A percentile compares a stretch with the other conserved stretches of the same genome.
Evolutionary conservation across 495 filamentous ascomycete genomes (phyloP).

Genomic region (Talaromyces thailandensis): DNA sequence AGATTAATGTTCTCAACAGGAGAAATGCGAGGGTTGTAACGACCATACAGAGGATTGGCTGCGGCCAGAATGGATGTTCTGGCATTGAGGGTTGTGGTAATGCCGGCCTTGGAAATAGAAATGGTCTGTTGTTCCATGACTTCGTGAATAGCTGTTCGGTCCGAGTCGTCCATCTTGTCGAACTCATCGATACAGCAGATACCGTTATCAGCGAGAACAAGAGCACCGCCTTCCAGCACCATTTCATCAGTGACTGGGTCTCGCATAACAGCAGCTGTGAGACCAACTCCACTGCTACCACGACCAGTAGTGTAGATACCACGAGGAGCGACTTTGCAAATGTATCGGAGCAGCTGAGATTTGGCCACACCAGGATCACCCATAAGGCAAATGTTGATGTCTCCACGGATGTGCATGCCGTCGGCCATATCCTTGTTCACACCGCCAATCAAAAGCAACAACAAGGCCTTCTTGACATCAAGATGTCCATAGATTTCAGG

Average conservation of each 20-base stretch:
- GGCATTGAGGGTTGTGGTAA: conserved; percentile 91
- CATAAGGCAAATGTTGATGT: conserved; percentile 98
- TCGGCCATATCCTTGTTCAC: conserved; percentile 97
- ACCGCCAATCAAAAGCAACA: conserved; percentile 89
- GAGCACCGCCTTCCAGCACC: conserved; percentile 92
- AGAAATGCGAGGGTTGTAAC: conserved; percentile 93
- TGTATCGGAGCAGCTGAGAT: conserved; percentile 95
- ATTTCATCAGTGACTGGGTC: conserved; percentile 98
- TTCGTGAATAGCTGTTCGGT: conserved; percentile 97
- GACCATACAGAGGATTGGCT: conserved; percentile 93
- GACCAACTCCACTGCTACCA: conserved; percentile 91
- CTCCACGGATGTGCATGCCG: conserved; percentile 95
- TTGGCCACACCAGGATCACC: conserved; percentile 99
- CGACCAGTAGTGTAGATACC: conserved; percentile 97
- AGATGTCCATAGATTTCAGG: conserved; percentile 95
- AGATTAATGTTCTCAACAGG: conserved; percentile 99
- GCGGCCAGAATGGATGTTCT: conserved; percentile 96
- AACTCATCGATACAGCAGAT: conserved; percentile 99
- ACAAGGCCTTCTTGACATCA: conserved; percentile 95
- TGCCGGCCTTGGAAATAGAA: conserved; percentile 96
- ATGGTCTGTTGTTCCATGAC: conserved; percentile 99
- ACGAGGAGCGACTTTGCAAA: conserved; percentile 93
- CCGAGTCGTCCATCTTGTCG: conserved; percentile 98
- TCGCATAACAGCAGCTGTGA: conserved; percentile 96
- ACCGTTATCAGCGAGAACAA: conserved; percentile 94